Evolutionary conservation across 148 eudicot species (phyloP).

Genomic region (Dysphania ambrosioides): DNA sequence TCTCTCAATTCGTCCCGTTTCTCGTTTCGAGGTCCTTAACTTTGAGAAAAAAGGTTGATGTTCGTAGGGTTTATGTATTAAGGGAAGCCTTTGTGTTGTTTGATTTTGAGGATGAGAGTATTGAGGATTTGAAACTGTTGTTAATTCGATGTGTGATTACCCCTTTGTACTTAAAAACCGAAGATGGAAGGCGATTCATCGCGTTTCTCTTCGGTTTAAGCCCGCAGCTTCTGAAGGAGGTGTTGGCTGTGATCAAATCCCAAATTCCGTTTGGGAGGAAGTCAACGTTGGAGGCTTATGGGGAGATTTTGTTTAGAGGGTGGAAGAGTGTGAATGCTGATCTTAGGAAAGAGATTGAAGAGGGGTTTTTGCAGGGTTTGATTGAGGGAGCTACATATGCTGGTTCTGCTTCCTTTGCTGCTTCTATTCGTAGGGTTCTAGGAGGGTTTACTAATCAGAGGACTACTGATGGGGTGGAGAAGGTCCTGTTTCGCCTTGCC

Average conservation of each 20-base stretch:
- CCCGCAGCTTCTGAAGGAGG: constrained; percentile 63
- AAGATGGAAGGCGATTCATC: constrained; percentile 79
- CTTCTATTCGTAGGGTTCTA: constrained; percentile 71
- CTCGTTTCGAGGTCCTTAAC: constrained; percentile 71
- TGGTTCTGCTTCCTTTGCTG: constrained; percentile 49
- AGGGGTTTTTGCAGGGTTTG: constrained; percentile 68
- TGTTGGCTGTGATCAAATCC: constrained; percentile 69
- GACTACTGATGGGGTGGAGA: constrained; percentile 80
- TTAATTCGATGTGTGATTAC: constrained; percentile 66
- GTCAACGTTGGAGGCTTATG: constrained; percentile 78
- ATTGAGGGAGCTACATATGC: constrained; percentile 72
- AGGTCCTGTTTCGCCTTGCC: constrained; percentile 74
- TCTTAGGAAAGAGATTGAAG: constrained; percentile 65
- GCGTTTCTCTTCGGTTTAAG: constrained; percentile 73
- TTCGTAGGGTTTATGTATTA: constrained; percentile 65
- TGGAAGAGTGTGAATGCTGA: constrained; percentile 70
- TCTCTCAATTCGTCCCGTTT: constrained; percentile 76
- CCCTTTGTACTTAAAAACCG: constrained; percentile 77
- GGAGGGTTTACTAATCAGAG: constrained; percentile 67
- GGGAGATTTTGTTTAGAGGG: constrained; percentile 73
- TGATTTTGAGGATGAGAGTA: constrained; percentile 96
- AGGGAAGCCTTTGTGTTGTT: constrained; percentile 73
- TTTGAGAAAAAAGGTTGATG: constrained; percentile 75
- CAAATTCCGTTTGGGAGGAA: constrained; percentile 84
- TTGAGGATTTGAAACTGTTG: constrained; percentile 73